Base-by-base conservation (phyloP, 139 green algal genomes). In the Asterochloris sp. region DNA sequence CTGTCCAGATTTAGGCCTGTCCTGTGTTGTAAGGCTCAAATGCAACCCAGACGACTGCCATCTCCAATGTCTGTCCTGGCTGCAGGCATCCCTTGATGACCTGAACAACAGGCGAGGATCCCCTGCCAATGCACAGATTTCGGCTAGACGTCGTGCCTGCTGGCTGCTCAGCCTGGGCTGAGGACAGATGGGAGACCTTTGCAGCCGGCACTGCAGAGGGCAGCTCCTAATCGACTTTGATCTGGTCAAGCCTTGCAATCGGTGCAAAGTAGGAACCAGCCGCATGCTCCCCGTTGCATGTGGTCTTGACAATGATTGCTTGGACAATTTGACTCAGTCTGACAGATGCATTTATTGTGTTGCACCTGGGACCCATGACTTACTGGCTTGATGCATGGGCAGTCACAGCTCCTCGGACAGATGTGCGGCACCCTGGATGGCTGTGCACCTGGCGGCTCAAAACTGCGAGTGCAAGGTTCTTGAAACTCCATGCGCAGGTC, bases 61-160 rank as follows among this genome's bases (percentile, higher is more conserved):
- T 24, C 2, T 10, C 15, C 27, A 24, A 69, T 73, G 61, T 54
- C 38, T 23, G 10, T 17, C 16, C 26, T 69, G 13, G 17, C 38
- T 80, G 83, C 73, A 79, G 78, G 77, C 85, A 14, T 67, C 74
- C 2, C 84, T 96, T 19, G 76, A 69, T 0, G 83, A 88, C 19
- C 83, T 96, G 38, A 96, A 96, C 62, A 29, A 66, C 54, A 71
- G 81, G 19, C 81, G 73, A 79, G 61, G 64, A 78, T 61, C 74
- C 79, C 23, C 78, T 96, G 73, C 83, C 86, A 26, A 97, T 96
- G 82, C 88, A 94, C 77, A 89, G 93, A 27, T 96, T 96, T 85
- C 69, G 93, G 4, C 89, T 92, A 27, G 97, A 96, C 84, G 84
- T 96, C 38, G 85, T 96, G 61, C 79, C 95, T 23, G 38, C 73